A percentile compares a stretch with the other conserved stretches of the same genome.
phyloP scores from a whole-genome alignment of 257 asterid genomes.

The Capsicum chinense region DNA sequence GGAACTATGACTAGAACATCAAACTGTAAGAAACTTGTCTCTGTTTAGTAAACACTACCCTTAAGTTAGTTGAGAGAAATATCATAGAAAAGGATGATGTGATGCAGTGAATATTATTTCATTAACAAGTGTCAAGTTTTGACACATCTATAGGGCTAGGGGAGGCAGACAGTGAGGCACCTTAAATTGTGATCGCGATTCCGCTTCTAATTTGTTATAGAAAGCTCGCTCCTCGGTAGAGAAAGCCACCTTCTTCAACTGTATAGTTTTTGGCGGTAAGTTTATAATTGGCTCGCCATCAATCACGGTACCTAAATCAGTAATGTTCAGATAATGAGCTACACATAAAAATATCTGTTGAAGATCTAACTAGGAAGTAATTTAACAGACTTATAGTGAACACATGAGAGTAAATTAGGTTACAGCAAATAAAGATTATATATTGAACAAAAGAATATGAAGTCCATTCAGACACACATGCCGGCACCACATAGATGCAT shows the following conservation, averaged over 20 bases:
- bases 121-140: slow-evolving; percentile 16
- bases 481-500: neutral
- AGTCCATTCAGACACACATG: neutral
- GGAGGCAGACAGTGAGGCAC: slow-evolving; percentile 45
- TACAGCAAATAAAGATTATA: neutral
- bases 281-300: slow-evolving; percentile 78
- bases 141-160: slow-evolving; percentile 8
- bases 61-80: slow-evolving; percentile 19
- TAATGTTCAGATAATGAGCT: slow-evolving; percentile 37
- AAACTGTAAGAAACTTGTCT: neutral
- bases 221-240: slow-evolving; percentile 79
- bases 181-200: slow-evolving; percentile 90
- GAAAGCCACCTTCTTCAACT: slow-evolving; percentile 72
- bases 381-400: slow-evolving; percentile 9
- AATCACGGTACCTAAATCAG: slow-evolving; percentile 63
- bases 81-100: slow-evolving; percentile 10
- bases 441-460: neutral
- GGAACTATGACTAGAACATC: neutral
- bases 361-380: slow-evolving; percentile 30
- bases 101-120: slow-evolving; percentile 10
- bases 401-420: neutral
- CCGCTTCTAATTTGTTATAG: slow-evolving; percentile 76
- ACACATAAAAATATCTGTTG: slow-evolving; percentile 27
- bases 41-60: neutral
- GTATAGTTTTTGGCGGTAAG: slow-evolving; percentile 78